Evolutionary conservation across 2,329 filamentous ascomycete genomes (phyloP), one percentile per base, ranked within the genome.

Genomic region (Cryphonectria nitschkei): DNA sequence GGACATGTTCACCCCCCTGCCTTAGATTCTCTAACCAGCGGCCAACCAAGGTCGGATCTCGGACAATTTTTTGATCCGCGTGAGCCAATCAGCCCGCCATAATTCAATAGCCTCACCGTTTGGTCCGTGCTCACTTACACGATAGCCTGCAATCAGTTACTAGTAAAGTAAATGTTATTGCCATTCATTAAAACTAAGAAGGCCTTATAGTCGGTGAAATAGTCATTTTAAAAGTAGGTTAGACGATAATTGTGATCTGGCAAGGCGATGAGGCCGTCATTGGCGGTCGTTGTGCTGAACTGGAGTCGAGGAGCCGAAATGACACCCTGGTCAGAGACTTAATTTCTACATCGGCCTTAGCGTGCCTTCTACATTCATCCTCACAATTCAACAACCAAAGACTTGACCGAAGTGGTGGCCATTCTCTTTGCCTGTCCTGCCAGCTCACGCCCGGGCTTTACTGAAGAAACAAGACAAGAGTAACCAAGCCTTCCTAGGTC

Each of bases 41-140:
- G 5, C 54, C 54, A 58, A 58, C 29, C 63, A 65, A 19, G 7
- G n/a, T 37, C 43, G 5, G 14, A 43, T 6, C 14, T n/a, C 37
- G 43, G 41, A 37, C 41, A n/a, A 3, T 32, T 26, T 5, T 3
- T 63, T 52, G 19, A 39, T 22, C 67, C 67, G 58, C 39, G 5
- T 32, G 22, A 14, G 22, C 64, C 58, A 62, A 46, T 60, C 60
- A 34, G n/a, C 16, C 14, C 9, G n/a, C 16, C 11, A 7, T 56
- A 16, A 19, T 52, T n/a, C 66, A 52, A 9, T 9, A 9, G 22
- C 29, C 54, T 29, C 26, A 46, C 56, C 54, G 37, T 41, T 22
- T 58, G 67, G 41, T 63, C 58, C 46, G 67, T 68, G 67, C 67
- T 32, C 60, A 68, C 67, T 64, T 68, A 64, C 60, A 68, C 67